Evolutionary conservation across 805 yeast species (phyloP), one percentile per base, ranked within the genome.

Genomic region (Yarrowia keelungensis): DNA sequence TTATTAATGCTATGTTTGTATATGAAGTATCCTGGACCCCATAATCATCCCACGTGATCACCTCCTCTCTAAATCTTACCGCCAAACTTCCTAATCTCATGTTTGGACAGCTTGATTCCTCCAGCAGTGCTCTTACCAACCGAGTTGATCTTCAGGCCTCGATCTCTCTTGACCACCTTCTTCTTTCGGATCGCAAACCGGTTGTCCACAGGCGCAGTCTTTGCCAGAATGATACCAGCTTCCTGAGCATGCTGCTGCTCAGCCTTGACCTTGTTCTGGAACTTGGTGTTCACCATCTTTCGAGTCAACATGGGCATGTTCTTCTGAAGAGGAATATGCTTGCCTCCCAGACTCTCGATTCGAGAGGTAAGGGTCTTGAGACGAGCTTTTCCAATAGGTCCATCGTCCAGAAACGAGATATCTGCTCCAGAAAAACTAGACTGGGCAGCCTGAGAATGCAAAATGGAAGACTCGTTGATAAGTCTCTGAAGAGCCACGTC

Each of bases 281-380:
- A 84, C 54, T 87, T 83, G 43, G 81, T 79, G 35, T 91, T 81
- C 88, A 93, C 89, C 2, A 97, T 97, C 75, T 90, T 90, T 69
- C 98, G 84, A 82, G 92, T 86, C 19, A 85, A 77, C 92, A 95
- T 93, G 22, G 98, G 97, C 86, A 92, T 91, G 65, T 87, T 90
- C 72, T 90, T 95, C 43, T 89, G 77, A 67, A 47, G 46, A 11
- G 67, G 67, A 19, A 70, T 68, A 38, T 72, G 71, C 10, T 76
- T 78, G 35, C 75, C 80, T 12, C 79, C 79, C 8, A 74, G 62
- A 7, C 68, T 50, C 42, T 74, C 72, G n/a, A 73, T 75, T 8
- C 82, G 77, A 11, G 77, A 71, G 26, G 79, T 76, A 72, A 80
- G 73, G 15, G 79, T 74, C 68, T 79, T 78, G 16, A 78, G 70